Evolutionary conservation across 176 grass and related monocot genomes (phyloP), one percentile per base, ranked within the genome.

Genomic region (Avena atlantica): DNA sequence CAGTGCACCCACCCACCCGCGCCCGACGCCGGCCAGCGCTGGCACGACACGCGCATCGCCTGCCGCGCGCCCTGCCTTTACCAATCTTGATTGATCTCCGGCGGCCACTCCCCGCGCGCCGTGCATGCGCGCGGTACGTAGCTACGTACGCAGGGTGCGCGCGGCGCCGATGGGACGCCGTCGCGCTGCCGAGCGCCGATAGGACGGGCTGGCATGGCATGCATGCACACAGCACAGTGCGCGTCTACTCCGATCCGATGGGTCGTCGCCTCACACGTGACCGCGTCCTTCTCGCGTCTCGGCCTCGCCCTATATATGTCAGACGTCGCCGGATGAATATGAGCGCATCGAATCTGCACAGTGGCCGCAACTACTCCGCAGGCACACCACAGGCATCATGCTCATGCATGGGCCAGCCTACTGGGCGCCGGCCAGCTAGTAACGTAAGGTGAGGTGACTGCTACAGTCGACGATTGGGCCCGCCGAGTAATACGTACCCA

Each of bases 251-350:
- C 40, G 69, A 31, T 16, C 81, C 49, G 76, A 31, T 25, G 61
- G 61, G 56, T 66, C 72, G 80, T 61, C 75, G 58, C 52, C 58
- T 89, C 86, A 69, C 86, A 69, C 86, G 86, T 79, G 81, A 72
- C 71, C 71, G 29, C 40, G 70, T 78, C 63, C 63, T 29, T 34
- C 63, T 27, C 6, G 53, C 23, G 23, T 16, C 53, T 40, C 68
- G 56, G 16, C 50, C 48, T 13, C 66, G 47, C 36, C 8, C 52
- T 16, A 48, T 6, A 0, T 13, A 52, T 17, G 52, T 57, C 55
- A 57, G 55, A 57, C 55, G 55, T 57, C 55, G 55, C 55, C 55
- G 55, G 55, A 19, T 20, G 55, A 20, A 57, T 19, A 57, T 55
- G 16, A 57, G 6, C 17, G 55, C 55, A 57, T 19, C 55, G 55